Conservation (phyloP, 2,329 filamentous ascomycete species). For the Xylariaceae sp. region DNA sequence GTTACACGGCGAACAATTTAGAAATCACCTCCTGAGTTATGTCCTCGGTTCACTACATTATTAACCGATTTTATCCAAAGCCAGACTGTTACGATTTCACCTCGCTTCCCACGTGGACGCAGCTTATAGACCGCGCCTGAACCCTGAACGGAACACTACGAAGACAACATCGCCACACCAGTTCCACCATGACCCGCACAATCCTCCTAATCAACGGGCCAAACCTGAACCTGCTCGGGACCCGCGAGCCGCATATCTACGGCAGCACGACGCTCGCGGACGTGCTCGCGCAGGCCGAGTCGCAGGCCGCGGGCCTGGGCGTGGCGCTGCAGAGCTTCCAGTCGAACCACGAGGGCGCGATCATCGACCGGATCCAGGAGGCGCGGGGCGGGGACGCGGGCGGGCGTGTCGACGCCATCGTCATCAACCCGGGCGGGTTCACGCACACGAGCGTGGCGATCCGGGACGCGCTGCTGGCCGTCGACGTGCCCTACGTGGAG, state of each 20-base stretch:
- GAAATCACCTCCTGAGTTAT: too few species aligned
- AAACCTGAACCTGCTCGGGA: slow-evolving; percentile 81
- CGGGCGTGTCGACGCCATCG: slow-evolving; percentile 69
- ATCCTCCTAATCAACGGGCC: slow-evolving; percentile 82
- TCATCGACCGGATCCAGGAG: slow-evolving; percentile 75
- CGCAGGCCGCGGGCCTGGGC: slow-evolving; percentile 56
- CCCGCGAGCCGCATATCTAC: slow-evolving; percentile 75
- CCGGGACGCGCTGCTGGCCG: slow-evolving; percentile 73
- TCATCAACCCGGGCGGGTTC: slow-evolving; percentile 78
- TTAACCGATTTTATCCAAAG: too few species aligned
- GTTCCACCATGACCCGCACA: slow-evolving; percentile 34
- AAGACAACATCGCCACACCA: neutral
- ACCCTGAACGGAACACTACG: too few species aligned
- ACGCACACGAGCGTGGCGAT: slow-evolving; percentile 80
- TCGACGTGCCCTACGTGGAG: slow-evolving; percentile 76
- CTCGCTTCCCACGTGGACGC: too few species aligned
- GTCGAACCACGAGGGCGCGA: slow-evolving; percentile 78
- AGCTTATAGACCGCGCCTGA: too few species aligned
- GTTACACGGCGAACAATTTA: too few species aligned
- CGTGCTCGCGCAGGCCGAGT: slow-evolving; percentile 56
- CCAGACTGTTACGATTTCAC: too few species aligned
- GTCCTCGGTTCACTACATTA: too few species aligned
- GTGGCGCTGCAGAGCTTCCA: slow-evolving; percentile 66
- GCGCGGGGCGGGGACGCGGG: slow-evolving; percentile 59
- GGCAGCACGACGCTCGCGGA: slow-evolving; percentile 71